Evolutionary conservation across 73 alveolate species (phyloP).

Genomic region (Stentor coeruleus): DNA sequence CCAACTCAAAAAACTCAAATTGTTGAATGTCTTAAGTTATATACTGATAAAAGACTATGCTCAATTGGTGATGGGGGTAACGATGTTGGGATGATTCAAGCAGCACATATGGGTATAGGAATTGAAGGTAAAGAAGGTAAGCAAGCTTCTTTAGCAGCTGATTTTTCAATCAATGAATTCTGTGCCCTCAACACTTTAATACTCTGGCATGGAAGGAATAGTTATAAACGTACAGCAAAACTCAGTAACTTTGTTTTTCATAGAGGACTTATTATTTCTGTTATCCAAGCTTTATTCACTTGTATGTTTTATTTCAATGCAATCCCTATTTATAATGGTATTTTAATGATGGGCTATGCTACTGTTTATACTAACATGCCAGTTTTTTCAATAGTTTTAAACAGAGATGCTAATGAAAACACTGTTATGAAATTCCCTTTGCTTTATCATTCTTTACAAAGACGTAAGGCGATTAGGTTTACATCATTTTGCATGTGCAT

Average conservation of each 20-base stretch:
- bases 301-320: conserved; percentile 87
- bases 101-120: conserved; percentile 94
- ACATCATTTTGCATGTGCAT: conserved; percentile 93
- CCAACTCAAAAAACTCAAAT: conserved; percentile 96
- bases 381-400: conserved; percentile 85
- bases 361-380: conserved; percentile 94
- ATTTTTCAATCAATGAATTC: conserved; percentile 89
- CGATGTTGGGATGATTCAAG: conserved; percentile 97
- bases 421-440: conserved; percentile 84
- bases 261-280: conserved; percentile 92
- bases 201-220: conserved; percentile 95
- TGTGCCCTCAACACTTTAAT: conserved; percentile 66
- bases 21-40: conserved; percentile 71
- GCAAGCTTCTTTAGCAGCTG: conserved; percentile 97
- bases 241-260: conserved; percentile 91
- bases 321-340: conserved; percentile 95
- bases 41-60: conserved; percentile 74
- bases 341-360: conserved; percentile 93
- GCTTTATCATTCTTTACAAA: conserved; percentile 79
- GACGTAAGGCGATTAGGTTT: conserved; percentile 77
- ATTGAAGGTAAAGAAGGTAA: conserved; percentile 90
- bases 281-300: conserved; percentile 86
- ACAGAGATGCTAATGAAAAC: conserved; percentile 77
- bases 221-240: conserved; percentile 87
- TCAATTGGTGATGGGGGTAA: conserved; percentile 99